Evolutionary conservation across 352 stramenopile genomes (phyloP).

Genomic region (Pythium coloratum): DNA sequence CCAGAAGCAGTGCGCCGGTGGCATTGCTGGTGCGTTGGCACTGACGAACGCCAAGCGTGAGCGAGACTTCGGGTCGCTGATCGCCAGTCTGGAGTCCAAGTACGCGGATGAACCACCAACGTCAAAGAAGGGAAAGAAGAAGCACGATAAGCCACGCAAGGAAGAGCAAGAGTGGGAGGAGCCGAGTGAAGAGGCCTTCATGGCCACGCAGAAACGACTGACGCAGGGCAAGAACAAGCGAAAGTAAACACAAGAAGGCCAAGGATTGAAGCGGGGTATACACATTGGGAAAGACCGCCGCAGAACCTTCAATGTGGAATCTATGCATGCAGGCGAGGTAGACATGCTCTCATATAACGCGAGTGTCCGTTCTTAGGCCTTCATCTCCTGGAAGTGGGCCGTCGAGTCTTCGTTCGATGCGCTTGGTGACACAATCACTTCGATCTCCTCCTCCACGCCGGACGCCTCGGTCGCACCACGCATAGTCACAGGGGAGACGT

Average conservation of each 20-base stretch:
- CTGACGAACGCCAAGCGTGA: conserved; percentile 45
- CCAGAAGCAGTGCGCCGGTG: conserved; percentile 38
- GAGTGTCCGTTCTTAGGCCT: conserved; percentile 1
- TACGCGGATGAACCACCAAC: conserved; percentile 43
- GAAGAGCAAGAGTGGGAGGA: conserved; percentile 29
- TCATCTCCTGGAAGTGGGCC: conserved; percentile 31
- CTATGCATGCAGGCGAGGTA: conserved; percentile 25
- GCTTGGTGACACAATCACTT: conserved; percentile 48
- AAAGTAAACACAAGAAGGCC: conserved; percentile 17
- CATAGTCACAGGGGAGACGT: no score
- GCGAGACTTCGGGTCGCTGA: conserved; percentile 54
- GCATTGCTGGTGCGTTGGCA: conserved; percentile 28
- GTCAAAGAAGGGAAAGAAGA: conserved; percentile 41
- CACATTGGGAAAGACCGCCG: no score
- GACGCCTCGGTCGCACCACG: no score
- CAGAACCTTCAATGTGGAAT: conserved; percentile 22
- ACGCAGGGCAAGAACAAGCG: conserved; percentile 34
- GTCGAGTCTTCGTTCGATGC: conserved; percentile 60
- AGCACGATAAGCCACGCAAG: conserved; percentile 6
- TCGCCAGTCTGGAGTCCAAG: conserved; percentile 62
- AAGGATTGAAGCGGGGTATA: no score
- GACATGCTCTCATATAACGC: no score
- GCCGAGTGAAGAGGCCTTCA: conserved; percentile 70
- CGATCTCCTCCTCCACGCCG: no score
- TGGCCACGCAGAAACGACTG: conserved; percentile 51